phyloP scores from a whole-genome alignment of 148 eudicot species.

The Amaranthus palmeri region DNA sequence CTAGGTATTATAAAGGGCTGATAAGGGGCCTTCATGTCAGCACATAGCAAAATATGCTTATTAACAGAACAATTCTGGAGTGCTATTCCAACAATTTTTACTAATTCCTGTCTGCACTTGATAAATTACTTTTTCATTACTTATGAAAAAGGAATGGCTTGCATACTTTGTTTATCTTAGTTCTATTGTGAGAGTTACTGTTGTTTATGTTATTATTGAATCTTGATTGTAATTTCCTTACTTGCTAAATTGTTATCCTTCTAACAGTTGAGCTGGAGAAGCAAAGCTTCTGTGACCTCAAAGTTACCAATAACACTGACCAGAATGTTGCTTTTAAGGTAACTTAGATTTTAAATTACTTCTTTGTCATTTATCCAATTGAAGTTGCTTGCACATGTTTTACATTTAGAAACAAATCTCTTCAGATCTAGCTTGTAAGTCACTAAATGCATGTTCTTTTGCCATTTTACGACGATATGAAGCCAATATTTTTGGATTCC shows the following conservation, averaged over 20 bases:
- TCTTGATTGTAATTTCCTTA: not conserved
- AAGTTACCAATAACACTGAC: conserved; percentile 74
- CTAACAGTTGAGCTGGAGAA: conserved; percentile 83
- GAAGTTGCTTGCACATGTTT: not conserved
- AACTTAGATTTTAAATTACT: conserved; percentile 4
- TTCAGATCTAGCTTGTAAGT: too few relatives aligned
- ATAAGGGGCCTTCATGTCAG: not conserved
- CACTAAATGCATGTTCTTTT: too few relatives aligned
- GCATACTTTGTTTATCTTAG: not conserved
- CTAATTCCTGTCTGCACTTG: too few relatives aligned
- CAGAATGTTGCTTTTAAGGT: conserved; percentile 93
- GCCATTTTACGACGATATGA: too few relatives aligned
- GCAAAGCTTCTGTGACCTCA: conserved; percentile 76
- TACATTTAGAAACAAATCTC: not conserved
- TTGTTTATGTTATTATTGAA: not conserved
- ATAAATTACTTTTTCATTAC: not conserved
- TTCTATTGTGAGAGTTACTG: not conserved
- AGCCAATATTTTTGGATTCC: too few relatives aligned
- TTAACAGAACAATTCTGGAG: not conserved
- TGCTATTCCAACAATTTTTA: not conserved
- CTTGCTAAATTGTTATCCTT: conserved; percentile 2
- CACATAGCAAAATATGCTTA: not conserved
- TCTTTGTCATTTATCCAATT: not conserved
- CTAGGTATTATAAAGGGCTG: not conserved
- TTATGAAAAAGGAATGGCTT: not conserved